These are phyloP conservation scores for Penicillium aurantiogriseum DNA, from an alignment of 2,329 filamentous ascomycete species.

Conservation along the genomic window DNA sequence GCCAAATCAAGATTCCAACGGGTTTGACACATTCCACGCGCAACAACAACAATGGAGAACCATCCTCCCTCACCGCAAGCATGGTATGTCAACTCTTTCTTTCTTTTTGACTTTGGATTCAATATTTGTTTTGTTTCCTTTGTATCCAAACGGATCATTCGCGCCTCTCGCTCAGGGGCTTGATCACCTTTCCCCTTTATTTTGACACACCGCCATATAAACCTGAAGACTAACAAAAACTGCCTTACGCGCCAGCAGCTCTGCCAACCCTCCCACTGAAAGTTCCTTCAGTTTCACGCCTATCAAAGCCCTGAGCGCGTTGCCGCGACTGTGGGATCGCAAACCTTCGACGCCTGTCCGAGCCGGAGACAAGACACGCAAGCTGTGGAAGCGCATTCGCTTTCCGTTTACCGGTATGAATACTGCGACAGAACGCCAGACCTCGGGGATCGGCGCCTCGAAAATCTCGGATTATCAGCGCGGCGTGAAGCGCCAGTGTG, in stretches of 20 bases:
- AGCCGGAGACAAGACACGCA: conserved; percentile 42
- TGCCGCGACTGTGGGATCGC: conserved; percentile 47
- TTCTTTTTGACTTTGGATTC: background rate
- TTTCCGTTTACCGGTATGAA: conserved; percentile 38
- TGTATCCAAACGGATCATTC: background rate
- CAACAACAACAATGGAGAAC: conserved; percentile 24
- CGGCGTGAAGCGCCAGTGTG: conserved; percentile 39
- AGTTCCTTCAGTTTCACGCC: conserved; percentile 44
- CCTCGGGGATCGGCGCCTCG: conserved; percentile 36
- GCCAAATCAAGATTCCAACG: conserved; percentile 11
- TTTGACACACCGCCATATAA: background rate
- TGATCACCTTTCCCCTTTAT: background rate
- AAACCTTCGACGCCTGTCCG: conserved; percentile 44
- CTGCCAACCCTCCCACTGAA: conserved; percentile 16
- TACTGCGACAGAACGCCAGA: conserved; percentile 22
- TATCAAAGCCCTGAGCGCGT: conserved; percentile 32
- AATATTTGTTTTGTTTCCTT: background rate
- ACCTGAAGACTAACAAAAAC: conserved; percentile 14
- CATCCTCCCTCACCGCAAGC: conserved; percentile 18
- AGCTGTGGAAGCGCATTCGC: conserved; percentile 48
- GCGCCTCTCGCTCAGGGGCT: conserved; percentile 5
- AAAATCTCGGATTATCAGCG: conserved; percentile 30
- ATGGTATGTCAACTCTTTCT: conserved; percentile 17
- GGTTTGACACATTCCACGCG: conserved; percentile 28
- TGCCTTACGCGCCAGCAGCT: conserved; percentile 7